Evolutionary conservation across 129 eudicot species (phyloP).

Genomic region (Helianthus tuberosus): DNA sequence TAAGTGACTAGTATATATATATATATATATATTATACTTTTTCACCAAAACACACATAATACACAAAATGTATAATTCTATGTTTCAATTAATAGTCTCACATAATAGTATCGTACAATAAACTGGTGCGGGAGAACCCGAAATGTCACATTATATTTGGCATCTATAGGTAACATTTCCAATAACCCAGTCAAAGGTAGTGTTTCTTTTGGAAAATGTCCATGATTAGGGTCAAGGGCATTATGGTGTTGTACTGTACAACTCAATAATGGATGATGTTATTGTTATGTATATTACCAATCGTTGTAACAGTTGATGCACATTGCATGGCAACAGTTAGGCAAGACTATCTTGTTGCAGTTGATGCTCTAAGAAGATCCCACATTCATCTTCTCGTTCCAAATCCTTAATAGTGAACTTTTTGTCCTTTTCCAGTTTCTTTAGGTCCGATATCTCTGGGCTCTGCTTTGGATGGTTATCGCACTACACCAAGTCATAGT

Average conservation of each 20-base stretch:
- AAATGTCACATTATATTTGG: no score
- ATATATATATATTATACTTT: no score
- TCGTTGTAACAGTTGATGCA: conserved; percentile 91
- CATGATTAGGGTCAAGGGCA: background rate
- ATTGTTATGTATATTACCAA: conserved; percentile 61
- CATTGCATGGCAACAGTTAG: conserved; percentile 96
- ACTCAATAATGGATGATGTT: background rate
- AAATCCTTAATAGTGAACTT: conserved; percentile 44
- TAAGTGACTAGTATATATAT: no score
- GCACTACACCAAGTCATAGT: conserved; percentile 63
- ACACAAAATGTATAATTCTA: no score
- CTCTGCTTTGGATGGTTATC: conserved; percentile 26
- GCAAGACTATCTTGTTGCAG: conserved; percentile 85
- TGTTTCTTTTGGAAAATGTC: no score
- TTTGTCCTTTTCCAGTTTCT: conserved; percentile 34
- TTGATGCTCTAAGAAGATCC: conserved; percentile 92
- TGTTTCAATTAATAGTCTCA: no score
- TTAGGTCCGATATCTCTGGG: conserved; percentile 38
- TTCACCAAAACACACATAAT: no score
- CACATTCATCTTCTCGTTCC: conserved; percentile 95
- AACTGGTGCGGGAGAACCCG: no score
- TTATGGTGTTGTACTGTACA: background rate
- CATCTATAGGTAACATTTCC: no score
- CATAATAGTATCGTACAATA: no score
- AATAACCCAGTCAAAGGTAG: no score